Evolutionary conservation across 306 rosid genomes (phyloP), one percentile per base, ranked within the genome.

Genomic region (Sesbania bispinosa): DNA sequence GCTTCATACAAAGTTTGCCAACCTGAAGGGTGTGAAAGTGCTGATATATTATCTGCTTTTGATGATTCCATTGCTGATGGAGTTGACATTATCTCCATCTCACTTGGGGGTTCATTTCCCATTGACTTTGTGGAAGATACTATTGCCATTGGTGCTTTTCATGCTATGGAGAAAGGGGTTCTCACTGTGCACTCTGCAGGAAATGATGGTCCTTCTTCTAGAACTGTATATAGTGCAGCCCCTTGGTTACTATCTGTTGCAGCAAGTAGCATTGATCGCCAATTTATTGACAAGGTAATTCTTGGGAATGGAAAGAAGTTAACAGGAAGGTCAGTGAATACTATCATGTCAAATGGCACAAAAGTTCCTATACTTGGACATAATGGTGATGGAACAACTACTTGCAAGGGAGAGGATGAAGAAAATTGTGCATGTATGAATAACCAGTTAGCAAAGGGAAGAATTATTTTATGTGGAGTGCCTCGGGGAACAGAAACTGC

Each of bases 11-110:
- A 59, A 58, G 61, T 18, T 0, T 76, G 80, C 32, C 0, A 2
- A n/a, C n/a, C n/a, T 0, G 0, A 0, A 0, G 36, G 18, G 2
- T 83, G 85, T 21, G 0, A 1, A 0, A 6, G 23, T 3, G 26
- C 27, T 1, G 15, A 2, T 51, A 5, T 84, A 11, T 65, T 82
- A 69, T 83, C 90, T n/a, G 62, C 39, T 4, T 55, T 55, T 29
- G 62, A 55, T 29, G 62, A 55, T 55, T 39, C 62, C 38, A 55
- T 55, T 5, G 62, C 62, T 8, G 83, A 86, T 47, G 88, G 91
- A 5, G 86, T 81, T 6, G 79, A 84, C 29, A 14, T 86, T 3
- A 81, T 86, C 9, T 41, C 81, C 10, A 21, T 14, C 2, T 63
- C 70, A 7, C n/a, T 10, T 62, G 39, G 63, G 72, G 8, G 2